Evolutionary conservation across 192 early-diverging fungal genomes (phyloP).

Genomic region (Backusella westeae): DNA sequence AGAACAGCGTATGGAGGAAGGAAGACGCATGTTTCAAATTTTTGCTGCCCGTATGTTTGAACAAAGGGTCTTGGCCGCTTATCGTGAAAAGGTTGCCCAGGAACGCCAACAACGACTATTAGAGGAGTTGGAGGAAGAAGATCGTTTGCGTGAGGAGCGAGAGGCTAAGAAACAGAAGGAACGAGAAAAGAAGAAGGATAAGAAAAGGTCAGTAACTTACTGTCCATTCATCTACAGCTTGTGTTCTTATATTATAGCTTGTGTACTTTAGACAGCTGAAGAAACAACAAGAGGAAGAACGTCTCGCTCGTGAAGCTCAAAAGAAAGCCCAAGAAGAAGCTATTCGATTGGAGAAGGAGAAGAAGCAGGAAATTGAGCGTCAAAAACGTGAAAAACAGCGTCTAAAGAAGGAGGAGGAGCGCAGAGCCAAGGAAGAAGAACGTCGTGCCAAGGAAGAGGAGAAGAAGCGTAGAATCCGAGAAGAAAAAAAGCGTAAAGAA

Average conservation of each 20-base stretch:
- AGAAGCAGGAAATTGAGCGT: slow-evolving; percentile 56
- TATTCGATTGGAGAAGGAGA: slow-evolving; percentile 52
- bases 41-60: slow-evolving; percentile 98
- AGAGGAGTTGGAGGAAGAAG: slow-evolving; percentile 86
- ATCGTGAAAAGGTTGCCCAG: slow-evolving; percentile 90
- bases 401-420: slow-evolving; percentile 44
- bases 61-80: slow-evolving; percentile 90
- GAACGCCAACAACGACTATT: slow-evolving; percentile 87
- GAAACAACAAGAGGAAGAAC: slow-evolving; percentile 63
- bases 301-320: slow-evolving; percentile 48
- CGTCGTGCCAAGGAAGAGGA: slow-evolving; percentile 62
- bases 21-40: slow-evolving; percentile 91
- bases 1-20: slow-evolving; percentile 90
- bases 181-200: slow-evolving; percentile 72
- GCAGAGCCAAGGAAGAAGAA: slow-evolving; percentile 45
- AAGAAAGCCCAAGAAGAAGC: slow-evolving; percentile 58
- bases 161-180: slow-evolving; percentile 57
- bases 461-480: slow-evolving; percentile 43
- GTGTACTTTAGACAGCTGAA: slow-evolving; percentile 52
- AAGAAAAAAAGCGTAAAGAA: slow-evolving; percentile 44
- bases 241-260: slow-evolving; percentile 5
- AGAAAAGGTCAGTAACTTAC: slow-evolving; percentile 58
- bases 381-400: slow-evolving; percentile 59
- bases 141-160: slow-evolving; percentile 59
- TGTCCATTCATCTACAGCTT: not conserved